Conservation (phyloP, 2,329 filamentous ascomycete species). For the Arachnomyces sp. region DNA sequence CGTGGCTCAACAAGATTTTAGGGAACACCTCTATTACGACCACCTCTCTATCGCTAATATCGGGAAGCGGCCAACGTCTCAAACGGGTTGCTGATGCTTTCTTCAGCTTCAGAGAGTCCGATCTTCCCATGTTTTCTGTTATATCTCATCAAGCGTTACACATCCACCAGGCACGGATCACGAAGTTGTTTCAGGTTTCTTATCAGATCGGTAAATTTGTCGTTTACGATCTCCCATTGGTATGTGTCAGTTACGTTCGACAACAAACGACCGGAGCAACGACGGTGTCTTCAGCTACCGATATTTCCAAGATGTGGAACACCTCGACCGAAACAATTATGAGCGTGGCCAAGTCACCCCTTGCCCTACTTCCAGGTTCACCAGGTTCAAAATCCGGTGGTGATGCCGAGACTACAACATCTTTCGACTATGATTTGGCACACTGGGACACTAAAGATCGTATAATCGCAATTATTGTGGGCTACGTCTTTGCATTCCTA, state of each 20-base stretch:
- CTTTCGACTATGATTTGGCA: slow-evolving; percentile 51
- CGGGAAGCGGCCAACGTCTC: slow-evolving; percentile 33
- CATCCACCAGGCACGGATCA: slow-evolving; percentile 49
- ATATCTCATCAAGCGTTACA: slow-evolving; percentile 64
- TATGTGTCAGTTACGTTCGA: no score
- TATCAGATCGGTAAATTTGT: slow-evolving; percentile 36
- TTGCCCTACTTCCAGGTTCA: slow-evolving; percentile 7
- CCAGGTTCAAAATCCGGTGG: no score
- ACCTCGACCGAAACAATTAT: no score
- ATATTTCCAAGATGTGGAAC: slow-evolving; percentile 13
- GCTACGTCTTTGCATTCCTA: slow-evolving; percentile 69
- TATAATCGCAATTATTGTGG: slow-evolving; percentile 65
- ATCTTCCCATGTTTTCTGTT: slow-evolving; percentile 69
- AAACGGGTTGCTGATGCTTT: slow-evolving; percentile 30
- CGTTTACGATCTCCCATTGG: slow-evolving; percentile 30
- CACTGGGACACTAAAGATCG: slow-evolving; percentile 63
- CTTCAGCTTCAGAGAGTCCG: slow-evolving; percentile 42
- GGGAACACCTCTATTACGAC: slow-evolving; percentile 29
- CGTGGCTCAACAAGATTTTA: slow-evolving; percentile 28
- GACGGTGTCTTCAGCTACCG: slow-evolving; percentile 20
- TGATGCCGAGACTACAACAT: slow-evolving; percentile 10
- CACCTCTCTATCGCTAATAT: slow-evolving; percentile 34
- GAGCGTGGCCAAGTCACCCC: slow-evolving; percentile 15
- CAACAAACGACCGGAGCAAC: no score
- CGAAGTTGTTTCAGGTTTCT: slow-evolving; percentile 32